Conservation (phyloP, 2,329 filamentous ascomycete species). For the Hymenoscyphus scutula region DNA sequence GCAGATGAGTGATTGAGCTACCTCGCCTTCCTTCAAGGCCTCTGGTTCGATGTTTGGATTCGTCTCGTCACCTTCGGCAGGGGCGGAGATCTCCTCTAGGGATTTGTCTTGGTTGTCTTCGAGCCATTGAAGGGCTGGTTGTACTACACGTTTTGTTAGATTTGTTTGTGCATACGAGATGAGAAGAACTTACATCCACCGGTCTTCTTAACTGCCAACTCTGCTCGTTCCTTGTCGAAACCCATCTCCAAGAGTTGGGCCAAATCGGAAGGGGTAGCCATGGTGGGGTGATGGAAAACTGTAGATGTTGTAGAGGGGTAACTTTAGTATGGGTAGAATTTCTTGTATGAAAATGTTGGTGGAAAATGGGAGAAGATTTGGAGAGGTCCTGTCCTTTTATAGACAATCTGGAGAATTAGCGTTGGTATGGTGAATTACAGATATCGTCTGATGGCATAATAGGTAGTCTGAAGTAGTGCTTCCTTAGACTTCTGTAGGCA, state of each 20-base stretch:
- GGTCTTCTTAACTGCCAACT: conserved; percentile 79
- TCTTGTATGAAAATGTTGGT: neutral
- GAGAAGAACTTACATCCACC: conserved; percentile 63
- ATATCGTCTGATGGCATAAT: neutral
- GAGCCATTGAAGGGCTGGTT: conserved; percentile 91
- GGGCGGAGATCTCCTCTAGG: conserved; percentile 72
- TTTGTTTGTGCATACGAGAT: neutral
- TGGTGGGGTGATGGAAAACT: conserved; percentile 37
- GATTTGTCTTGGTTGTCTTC: conserved; percentile 87
- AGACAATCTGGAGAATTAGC: neutral
- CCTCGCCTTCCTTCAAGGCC: conserved; percentile 66
- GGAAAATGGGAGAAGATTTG: neutral
- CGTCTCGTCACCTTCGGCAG: conserved; percentile 48
- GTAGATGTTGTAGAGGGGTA: neutral
- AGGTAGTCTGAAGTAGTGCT: neutral
- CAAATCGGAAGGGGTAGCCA: conserved; percentile 56
- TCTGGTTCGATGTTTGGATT: conserved; percentile 57
- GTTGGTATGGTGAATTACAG: neutral
- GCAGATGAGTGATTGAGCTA: conserved; percentile 81
- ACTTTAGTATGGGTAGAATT: neutral
- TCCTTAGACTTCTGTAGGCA: neutral
- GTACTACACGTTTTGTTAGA: conserved; percentile 55
- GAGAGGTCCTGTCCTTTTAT: neutral
- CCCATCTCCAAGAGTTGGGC: conserved; percentile 66
- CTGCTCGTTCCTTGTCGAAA: conserved; percentile 79